These are phyloP conservation scores for Trichoderma gracile DNA, from an alignment of 2,329 filamentous ascomycete genomes.

Conservation along the genomic window DNA sequence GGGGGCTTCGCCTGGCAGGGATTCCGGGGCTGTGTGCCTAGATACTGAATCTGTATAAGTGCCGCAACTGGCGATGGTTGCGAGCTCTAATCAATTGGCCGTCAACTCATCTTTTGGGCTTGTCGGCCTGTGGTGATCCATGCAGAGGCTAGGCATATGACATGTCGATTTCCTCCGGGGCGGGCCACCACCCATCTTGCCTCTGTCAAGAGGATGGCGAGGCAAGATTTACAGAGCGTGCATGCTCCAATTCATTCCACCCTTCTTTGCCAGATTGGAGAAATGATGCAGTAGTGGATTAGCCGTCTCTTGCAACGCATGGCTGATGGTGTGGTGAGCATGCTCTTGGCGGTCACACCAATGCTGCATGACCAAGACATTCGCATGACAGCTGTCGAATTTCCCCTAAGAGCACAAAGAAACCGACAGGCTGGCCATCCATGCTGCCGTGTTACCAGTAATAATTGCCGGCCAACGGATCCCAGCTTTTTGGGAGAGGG, in stretches of 20 bases:
- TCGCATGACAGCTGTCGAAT: not conserved
- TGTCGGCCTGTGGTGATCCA: constrained; percentile 16
- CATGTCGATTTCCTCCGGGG: not conserved
- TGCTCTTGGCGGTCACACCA: constrained; percentile 6
- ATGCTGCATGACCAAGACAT: constrained; percentile 18
- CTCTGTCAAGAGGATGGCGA: constrained; percentile 2
- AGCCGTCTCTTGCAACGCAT: not conserved
- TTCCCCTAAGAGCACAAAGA: not conserved
- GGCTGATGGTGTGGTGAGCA: not conserved
- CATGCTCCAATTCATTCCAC: not conserved
- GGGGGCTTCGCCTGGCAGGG: not conserved
- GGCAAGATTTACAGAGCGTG: not conserved
- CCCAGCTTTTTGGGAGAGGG: not conserved
- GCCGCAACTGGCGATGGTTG: not conserved
- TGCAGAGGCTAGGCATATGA: constrained; percentile 13
- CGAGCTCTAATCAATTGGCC: not conserved
- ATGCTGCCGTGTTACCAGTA: constrained; percentile 2
- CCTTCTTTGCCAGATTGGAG: not conserved
- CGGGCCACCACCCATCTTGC: not conserved
- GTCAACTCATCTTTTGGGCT: not conserved
- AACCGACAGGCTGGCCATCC: constrained; percentile 12
- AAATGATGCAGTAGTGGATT: not conserved
- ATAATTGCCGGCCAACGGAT: not conserved
- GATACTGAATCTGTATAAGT: not conserved
- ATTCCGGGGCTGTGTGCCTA: not conserved